Percentiles rank a stretch among this genome's conserved stretches.
Conservation (phyloP, 306 rosid species). For the Casuarina glauca region DNA sequence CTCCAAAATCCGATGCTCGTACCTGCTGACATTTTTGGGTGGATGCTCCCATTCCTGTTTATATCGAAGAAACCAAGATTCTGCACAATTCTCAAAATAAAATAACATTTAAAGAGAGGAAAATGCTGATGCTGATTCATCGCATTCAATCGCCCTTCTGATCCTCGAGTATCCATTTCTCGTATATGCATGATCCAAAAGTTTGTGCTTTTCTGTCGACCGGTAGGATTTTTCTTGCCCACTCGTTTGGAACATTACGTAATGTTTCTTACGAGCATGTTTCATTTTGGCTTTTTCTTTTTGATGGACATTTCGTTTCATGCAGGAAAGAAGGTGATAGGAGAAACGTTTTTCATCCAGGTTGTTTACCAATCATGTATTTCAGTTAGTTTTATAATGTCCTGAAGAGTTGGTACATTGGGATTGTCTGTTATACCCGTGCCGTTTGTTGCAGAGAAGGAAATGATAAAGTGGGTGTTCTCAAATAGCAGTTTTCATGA, state of each 20-base stretch:
- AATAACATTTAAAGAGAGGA: neutral
- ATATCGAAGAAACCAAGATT: neutral
- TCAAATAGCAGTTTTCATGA: constrained; percentile 39
- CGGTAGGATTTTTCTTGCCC: constrained; percentile 12
- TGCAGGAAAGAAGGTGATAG: constrained; percentile 9
- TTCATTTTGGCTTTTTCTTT: constrained; percentile 20
- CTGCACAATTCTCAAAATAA: neutral
- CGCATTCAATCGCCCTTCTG: neutral
- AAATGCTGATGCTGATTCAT: constrained; percentile 15
- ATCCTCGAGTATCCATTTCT: constrained; percentile 4
- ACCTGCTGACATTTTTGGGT: neutral
- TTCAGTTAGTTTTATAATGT: constrained; percentile 12
- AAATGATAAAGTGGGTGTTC: constrained; percentile 38
- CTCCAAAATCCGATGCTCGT: neutral
- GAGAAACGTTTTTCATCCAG: constrained; percentile 11
- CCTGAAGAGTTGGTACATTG: constrained; percentile 6
- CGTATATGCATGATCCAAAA: constrained; percentile 9
- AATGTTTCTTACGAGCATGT: neutral
- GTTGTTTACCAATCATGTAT: constrained; percentile 4
- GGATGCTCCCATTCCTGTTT: neutral
- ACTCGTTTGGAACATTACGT: constrained; percentile 3
- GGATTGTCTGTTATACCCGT: neutral
- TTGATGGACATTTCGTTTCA: constrained; percentile 19
- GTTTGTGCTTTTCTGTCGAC: neutral
- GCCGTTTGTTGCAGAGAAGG: constrained; percentile 31